Conservation (phyloP, 75 land plant genomes). For the Selaginella tamariscina region DNA sequence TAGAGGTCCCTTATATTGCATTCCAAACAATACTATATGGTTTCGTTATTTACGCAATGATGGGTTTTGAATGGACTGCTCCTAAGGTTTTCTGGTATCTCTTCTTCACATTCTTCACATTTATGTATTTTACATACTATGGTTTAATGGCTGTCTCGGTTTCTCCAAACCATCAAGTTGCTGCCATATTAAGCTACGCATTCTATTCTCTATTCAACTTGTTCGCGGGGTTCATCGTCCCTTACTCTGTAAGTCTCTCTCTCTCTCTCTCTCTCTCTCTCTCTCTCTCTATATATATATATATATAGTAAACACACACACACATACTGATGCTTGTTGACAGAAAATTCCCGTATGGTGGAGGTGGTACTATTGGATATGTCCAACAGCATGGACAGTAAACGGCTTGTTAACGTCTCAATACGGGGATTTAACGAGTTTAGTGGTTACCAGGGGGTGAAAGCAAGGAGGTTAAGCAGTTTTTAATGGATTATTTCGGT, state of each 20-base stretch:
- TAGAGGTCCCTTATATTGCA: background rate
- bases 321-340: too few relatives aligned
- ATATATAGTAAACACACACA: too few relatives aligned
- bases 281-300: too few relatives aligned
- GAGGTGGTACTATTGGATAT: slow-evolving; percentile 64
- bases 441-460: slow-evolving; percentile 17
- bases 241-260: background rate
- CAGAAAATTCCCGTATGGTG: slow-evolving; percentile 64
- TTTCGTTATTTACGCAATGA: slow-evolving; percentile 3
- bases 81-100: slow-evolving; percentile 11
- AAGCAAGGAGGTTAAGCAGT: background rate
- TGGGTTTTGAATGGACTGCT: background rate
- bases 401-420: slow-evolving; percentile 56
- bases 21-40: background rate
- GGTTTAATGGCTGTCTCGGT: slow-evolving; percentile 2
- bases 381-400: slow-evolving; percentile 49
- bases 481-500: background rate
- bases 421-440: slow-evolving; percentile 34
- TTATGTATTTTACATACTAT: slow-evolving; percentile 7
- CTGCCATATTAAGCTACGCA: background rate
- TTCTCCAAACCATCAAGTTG: slow-evolving; percentile 7
- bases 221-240: slow-evolving; percentile 4
- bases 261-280: too few relatives aligned
- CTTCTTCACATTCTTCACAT: background rate
- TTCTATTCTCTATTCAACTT: slow-evolving; percentile 9